A percentile compares a stretch with the other conserved stretches of the same genome.
Evolutionary conservation across 73 alveolate genomes (phyloP).

Genomic region (Breviolum minutum): DNA sequence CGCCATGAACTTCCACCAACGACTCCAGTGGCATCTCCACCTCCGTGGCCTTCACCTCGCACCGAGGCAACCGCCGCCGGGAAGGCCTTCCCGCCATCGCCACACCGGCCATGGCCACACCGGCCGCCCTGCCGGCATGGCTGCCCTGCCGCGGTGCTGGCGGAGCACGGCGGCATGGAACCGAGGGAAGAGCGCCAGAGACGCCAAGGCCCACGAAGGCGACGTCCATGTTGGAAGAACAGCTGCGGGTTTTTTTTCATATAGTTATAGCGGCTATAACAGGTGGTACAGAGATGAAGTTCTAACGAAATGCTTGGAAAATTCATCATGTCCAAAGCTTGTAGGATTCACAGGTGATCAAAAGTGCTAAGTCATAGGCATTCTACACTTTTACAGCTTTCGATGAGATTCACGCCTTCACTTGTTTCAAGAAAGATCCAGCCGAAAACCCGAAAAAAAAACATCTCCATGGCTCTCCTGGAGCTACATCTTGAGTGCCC

Average conservation of each 20-base stretch:
- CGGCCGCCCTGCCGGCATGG: neutral
- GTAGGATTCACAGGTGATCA: too few relatives aligned
- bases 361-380: too few relatives aligned
- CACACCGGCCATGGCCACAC: neutral
- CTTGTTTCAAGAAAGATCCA: neutral
- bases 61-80: neutral
- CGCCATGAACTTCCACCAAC: constrained; percentile 61
- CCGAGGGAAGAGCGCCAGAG: neutral
- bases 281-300: too few relatives aligned
- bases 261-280: too few relatives aligned
- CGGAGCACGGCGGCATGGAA: neutral
- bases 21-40: constrained; percentile 57
- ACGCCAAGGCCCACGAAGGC: neutral
- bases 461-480: neutral
- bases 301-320: too few relatives aligned
- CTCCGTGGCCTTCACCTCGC: neutral
- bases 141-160: neutral
- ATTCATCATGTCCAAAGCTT: too few relatives aligned
- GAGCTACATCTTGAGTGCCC: constrained; percentile 22
- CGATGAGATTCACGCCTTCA: neutral
- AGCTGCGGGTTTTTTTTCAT: neutral
- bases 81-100: neutral
- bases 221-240: neutral
- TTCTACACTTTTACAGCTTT: neutral
- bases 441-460: neutral